phyloP scores from a whole-genome alignment of 75 land plant species.

The Pinus albicaulis region DNA sequence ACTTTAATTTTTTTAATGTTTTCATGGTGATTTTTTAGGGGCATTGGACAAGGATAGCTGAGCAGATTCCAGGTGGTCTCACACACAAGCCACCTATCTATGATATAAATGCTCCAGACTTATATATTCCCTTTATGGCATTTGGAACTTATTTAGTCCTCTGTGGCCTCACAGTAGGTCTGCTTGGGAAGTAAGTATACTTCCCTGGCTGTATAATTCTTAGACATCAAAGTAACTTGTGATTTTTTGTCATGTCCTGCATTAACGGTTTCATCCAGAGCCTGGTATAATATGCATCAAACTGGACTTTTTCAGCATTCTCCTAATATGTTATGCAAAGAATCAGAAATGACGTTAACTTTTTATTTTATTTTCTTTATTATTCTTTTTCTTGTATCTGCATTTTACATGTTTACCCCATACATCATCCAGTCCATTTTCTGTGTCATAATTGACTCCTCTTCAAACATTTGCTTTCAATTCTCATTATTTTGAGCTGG shows the following conservation, averaged over 20 bases:
- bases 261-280: not conserved
- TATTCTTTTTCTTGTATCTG: not conserved
- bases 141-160: constrained; percentile 75
- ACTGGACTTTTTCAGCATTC: not conserved
- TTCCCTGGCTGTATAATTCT: not conserved
- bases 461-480: not conserved
- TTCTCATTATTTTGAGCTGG: not conserved
- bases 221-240: not conserved
- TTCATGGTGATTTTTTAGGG: constrained; percentile 37
- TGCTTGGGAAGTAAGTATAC: constrained; percentile 70
- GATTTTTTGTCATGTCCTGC: not conserved
- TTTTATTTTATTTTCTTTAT: not conserved
- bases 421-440: not conserved
- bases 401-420: not conserved
- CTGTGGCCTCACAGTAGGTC: constrained; percentile 56
- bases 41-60: constrained; percentile 81
- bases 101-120: constrained; percentile 86
- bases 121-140: constrained; percentile 87
- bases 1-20: not conserved
- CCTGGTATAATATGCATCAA: not conserved
- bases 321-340: not conserved
- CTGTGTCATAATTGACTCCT: not conserved
- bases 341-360: not conserved
- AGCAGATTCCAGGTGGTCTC: constrained; percentile 75
- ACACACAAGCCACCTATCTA: constrained; percentile 74